These are phyloP conservation scores for Solanum hybrid DNA, from an alignment of 305 asterid genomes.

Conservation along the genomic window DNA sequence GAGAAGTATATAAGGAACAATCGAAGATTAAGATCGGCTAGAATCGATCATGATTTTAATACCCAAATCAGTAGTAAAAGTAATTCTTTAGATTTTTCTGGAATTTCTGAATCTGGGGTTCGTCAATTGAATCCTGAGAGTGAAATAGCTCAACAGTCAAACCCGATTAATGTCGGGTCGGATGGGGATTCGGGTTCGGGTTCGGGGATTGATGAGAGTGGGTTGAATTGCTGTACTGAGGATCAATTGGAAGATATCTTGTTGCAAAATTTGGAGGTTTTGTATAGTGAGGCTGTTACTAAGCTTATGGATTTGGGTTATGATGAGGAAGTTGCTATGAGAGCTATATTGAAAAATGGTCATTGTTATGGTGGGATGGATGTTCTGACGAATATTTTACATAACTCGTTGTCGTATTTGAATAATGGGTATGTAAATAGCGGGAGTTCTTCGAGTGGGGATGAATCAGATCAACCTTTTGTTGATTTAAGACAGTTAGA, in stretches of 20 bases:
- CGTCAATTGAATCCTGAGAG: conserved; percentile 16
- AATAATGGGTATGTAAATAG: conserved; percentile 35
- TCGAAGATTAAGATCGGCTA: conserved; percentile 63
- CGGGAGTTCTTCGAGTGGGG: conserved; percentile 26
- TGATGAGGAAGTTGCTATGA: conserved; percentile 50
- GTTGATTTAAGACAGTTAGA: conserved; percentile 63
- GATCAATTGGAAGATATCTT: conserved; percentile 62
- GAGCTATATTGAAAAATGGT: conserved; percentile 56
- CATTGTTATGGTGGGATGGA: conserved; percentile 78
- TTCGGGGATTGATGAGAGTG: conserved; percentile 38
- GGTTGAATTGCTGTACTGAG: conserved; percentile 80
- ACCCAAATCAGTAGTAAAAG: background rate
- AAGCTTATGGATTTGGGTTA: conserved; percentile 55
- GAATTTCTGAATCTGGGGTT: conserved; percentile 19
- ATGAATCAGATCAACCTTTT: conserved; percentile 44
- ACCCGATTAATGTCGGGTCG: conserved; percentile 14
- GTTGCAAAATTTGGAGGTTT: conserved; percentile 44
- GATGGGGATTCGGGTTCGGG: background rate
- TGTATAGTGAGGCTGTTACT: conserved; percentile 48
- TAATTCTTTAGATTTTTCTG: background rate
- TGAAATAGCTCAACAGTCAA: conserved; percentile 18
- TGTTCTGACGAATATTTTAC: conserved; percentile 63
- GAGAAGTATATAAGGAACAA: conserved; percentile 58
- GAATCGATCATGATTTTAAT: conserved; percentile 43
- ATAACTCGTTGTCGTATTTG: conserved; percentile 57